phyloP scores from a whole-genome alignment of 176 grass and related monocot genomes.

The Carex kokanica region DNA sequence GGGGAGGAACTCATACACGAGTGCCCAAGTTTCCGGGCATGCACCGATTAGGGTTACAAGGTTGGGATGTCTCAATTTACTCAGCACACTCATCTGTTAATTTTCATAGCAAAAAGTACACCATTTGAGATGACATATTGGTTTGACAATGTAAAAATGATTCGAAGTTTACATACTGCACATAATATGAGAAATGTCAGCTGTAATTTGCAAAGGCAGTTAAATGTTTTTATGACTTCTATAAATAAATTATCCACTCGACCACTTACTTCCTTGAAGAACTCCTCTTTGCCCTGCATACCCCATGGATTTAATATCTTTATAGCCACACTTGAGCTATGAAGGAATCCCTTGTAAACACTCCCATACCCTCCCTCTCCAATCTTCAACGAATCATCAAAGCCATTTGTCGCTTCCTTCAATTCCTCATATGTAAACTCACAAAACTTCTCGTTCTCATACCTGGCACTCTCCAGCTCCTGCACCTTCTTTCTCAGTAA shows the following conservation, averaged over 20 bases:
- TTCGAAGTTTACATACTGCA: not conserved
- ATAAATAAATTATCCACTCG: not conserved
- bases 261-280: conserved; percentile 39
- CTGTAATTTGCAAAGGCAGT: not conserved
- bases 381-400: conserved; percentile 38
- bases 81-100: conserved; percentile 46
- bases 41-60: conserved; percentile 63
- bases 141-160: conserved; percentile 11
- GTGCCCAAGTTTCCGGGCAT: conserved; percentile 42
- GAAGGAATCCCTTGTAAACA: conserved; percentile 39
- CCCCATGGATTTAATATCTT: conserved; percentile 41
- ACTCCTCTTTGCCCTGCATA: conserved; percentile 38
- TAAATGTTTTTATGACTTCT: not conserved
- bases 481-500: conserved; percentile 18
- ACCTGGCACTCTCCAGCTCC: not conserved
- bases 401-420: conserved; percentile 36
- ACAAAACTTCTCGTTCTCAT: conserved; percentile 29
- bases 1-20: conserved; percentile 65
- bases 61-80: conserved; percentile 52
- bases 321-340: conserved; percentile 35
- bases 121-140: not conserved
- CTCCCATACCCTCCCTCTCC: conserved; percentile 47
- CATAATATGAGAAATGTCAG: not conserved
- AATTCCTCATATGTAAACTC: conserved; percentile 37
- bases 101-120: conserved; percentile 6